Evolutionary conservation across 306 rosid genomes (phyloP), one percentile per base, ranked within the genome.

Genomic region (Neltuma alba): DNA sequence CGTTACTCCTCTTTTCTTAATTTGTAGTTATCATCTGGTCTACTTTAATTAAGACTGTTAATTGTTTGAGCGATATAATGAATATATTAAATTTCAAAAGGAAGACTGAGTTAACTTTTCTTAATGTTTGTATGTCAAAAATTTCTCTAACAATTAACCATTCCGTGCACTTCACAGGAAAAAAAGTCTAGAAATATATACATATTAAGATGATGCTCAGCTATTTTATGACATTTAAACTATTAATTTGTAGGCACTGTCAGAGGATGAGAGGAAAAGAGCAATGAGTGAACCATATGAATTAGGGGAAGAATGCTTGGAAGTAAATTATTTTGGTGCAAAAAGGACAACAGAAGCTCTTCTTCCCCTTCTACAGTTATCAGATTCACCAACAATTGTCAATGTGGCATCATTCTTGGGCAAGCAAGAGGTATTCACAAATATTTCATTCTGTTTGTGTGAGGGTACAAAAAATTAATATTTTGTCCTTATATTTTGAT

Each of bases 301-400:
- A 60, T 62, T 37, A 58, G 68, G 76, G 3, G 83, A 82, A 71
- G 70, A 70, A 82, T 82, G 88, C 63, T 33, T 87, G 47, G 34
- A 82, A 63, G 84, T 52, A 84, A 80, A 80, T 47, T 80, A 84
- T 34, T 84, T 80, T 76, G 84, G 82, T 1, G 52, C 82, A n/a
- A 84, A 80, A 80, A 36, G 40, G 45, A 80, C 80, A 21, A 0
- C 33, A 0, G 62, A 84, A 65, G 68, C 77, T 25, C 76, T 80
- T 45, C 6, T 84, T 0, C 84, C 84, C 21, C 79, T 84, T 15
- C 72, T 84, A 0, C 42, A 55, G 4, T 65, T 84, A 45, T 84
- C 84, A 37, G 74, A 84, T 64, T 80, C 82, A 16, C 84, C 87
- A 21, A 80, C 30, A 66, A 86, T 82, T 64, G 86, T 86, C 13